These are phyloP conservation scores for Blastobotrys mokoenaii DNA, from an alignment of 805 yeast genomes.

Conservation along the genomic window DNA sequence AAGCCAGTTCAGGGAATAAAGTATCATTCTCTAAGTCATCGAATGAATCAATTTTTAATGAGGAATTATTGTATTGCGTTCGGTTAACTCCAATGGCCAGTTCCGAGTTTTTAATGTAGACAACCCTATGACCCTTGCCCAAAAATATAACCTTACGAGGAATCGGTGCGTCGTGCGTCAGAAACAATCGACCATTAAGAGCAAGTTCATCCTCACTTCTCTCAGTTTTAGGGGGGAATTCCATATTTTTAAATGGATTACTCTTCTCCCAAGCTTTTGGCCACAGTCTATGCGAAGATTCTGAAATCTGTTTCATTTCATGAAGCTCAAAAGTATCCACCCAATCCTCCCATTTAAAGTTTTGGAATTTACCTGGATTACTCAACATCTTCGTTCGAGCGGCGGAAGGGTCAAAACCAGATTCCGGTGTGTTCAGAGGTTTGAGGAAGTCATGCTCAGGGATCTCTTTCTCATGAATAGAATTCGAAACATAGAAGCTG, in stretches of 20 bases:
- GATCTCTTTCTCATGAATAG: too few species aligned
- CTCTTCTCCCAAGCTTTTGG: slow-evolving; percentile 3
- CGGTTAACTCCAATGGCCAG: neutral
- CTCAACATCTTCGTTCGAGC: slow-evolving; percentile 6
- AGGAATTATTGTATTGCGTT: slow-evolving; percentile 12
- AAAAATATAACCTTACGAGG: slow-evolving; percentile 16
- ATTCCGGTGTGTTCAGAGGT: slow-evolving; percentile 1
- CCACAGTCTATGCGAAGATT: slow-evolving; percentile 2
- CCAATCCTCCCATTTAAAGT: slow-evolving; percentile 25
- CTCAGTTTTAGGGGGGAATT: slow-evolving; percentile 9
- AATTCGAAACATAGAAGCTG: too few species aligned
- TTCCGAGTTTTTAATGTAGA: neutral
- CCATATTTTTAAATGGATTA: slow-evolving; percentile 8
- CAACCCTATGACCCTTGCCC: slow-evolving; percentile 8
- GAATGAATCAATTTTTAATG: slow-evolving; percentile 9
- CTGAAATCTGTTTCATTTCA: slow-evolving; percentile 6
- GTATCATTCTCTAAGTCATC: slow-evolving; percentile 9
- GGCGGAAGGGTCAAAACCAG: slow-evolving; percentile 8
- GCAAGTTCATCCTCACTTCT: slow-evolving; percentile 13
- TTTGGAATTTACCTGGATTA: slow-evolving; percentile 2
- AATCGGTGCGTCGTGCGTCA: slow-evolving; percentile 10
- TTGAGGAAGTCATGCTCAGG: too few species aligned
- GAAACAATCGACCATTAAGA: slow-evolving; percentile 14
- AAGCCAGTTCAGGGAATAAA: slow-evolving; percentile 1
- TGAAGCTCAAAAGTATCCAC: slow-evolving; percentile 18